Percentiles rank a stretch among this genome's conserved stretches.
phyloP scores from a whole-genome alignment of 2,329 filamentous ascomycete species.

The Cladophialophora chaetospira region DNA sequence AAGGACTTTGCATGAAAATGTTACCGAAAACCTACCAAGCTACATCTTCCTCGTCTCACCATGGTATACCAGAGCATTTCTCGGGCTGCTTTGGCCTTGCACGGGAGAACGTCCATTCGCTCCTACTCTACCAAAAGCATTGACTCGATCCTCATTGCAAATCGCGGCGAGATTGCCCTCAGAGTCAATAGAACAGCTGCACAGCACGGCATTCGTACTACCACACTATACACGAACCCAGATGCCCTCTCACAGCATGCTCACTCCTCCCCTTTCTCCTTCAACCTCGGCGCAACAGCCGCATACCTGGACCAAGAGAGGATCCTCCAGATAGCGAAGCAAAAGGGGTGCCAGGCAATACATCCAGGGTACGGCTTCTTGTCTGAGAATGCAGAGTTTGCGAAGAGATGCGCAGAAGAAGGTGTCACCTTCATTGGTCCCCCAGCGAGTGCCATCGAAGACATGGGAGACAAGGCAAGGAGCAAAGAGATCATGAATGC shows the following conservation, averaged over 20 bases:
- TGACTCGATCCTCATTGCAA: slow-evolving; percentile 71
- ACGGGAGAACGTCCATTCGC: slow-evolving; percentile 9
- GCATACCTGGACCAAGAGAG: slow-evolving; percentile 92
- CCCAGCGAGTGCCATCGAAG: slow-evolving; percentile 71
- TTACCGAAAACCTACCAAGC: neutral
- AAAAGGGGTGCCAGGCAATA: slow-evolving; percentile 83
- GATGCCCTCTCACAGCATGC: slow-evolving; percentile 88
- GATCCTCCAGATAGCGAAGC: slow-evolving; percentile 85
- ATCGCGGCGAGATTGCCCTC: slow-evolving; percentile 94
- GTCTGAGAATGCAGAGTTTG: slow-evolving; percentile 85
- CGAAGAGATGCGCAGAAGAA: slow-evolving; percentile 81
- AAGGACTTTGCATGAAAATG: neutral
- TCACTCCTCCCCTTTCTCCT: slow-evolving; percentile 75
- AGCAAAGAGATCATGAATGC: slow-evolving; percentile 96
- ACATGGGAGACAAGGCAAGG: slow-evolving; percentile 89
- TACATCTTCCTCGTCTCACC: neutral
- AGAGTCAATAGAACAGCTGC: slow-evolving; percentile 87
- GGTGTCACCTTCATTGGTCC: slow-evolving; percentile 95
- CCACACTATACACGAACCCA: slow-evolving; percentile 91
- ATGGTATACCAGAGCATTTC: slow-evolving; percentile 20
- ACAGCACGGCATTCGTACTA: slow-evolving; percentile 85
- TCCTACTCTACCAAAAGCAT: slow-evolving; percentile 22
- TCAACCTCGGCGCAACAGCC: slow-evolving; percentile 78
- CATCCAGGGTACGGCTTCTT: slow-evolving; percentile 93
- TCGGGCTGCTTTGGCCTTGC: slow-evolving; percentile 17